Evolutionary conservation across 2,329 filamentous ascomycete species (phyloP).

Genomic region (Chrysoporthe austroafricana): DNA sequence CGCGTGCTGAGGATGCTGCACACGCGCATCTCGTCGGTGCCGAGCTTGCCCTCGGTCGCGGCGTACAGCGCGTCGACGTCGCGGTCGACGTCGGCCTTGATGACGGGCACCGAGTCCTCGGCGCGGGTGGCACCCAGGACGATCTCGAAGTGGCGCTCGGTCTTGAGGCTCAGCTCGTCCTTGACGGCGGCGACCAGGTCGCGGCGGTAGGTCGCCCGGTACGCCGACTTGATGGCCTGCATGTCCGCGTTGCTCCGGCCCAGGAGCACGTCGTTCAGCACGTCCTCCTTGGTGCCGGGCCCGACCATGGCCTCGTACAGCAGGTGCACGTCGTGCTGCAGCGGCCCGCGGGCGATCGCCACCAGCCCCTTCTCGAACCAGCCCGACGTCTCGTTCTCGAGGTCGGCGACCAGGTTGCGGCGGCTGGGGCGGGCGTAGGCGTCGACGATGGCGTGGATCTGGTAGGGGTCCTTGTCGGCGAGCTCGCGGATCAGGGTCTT

Average conservation of each 20-base stretch:
- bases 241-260: conserved; percentile 86
- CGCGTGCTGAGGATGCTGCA: conserved; percentile 77
- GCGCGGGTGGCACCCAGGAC: conserved; percentile 74
- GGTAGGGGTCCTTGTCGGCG: conserved; percentile 74
- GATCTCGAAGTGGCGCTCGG: conserved; percentile 82
- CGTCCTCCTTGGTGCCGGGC: conserved; percentile 80
- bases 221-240: conserved; percentile 80
- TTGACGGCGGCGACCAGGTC: conserved; percentile 74
- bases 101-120: conserved; percentile 77
- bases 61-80: conserved; percentile 79
- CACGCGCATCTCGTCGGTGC: conserved; percentile 75
- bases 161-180: conserved; percentile 83
- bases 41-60: conserved; percentile 73
- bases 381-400: conserved; percentile 76
- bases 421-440: conserved; percentile 68
- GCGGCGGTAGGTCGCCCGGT: conserved; percentile 67
- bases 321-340: conserved; percentile 74
- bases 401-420: conserved; percentile 73
- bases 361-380: conserved; percentile 77
- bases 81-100: conserved; percentile 72
- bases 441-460: conserved; percentile 69
- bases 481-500: conserved; percentile 72
- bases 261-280: conserved; percentile 86
- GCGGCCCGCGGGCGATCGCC: conserved; percentile 76
- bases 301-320: conserved; percentile 76